phyloP scores from a whole-genome alignment of 306 rosid species.

The Quillaja saponaria region DNA sequence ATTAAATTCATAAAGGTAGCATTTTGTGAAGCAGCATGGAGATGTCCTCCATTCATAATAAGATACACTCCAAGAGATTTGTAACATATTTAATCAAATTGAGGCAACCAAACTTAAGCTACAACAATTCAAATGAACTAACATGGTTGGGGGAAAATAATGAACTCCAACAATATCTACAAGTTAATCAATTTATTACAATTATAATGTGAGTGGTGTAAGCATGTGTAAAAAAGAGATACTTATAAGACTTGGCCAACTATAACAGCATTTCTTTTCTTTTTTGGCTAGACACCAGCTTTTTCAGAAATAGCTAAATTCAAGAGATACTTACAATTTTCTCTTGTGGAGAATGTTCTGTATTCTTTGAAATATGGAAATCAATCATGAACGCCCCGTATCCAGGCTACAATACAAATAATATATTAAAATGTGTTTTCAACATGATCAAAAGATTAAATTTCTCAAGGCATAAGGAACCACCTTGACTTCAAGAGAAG shows the following conservation, averaged over 20 bases:
- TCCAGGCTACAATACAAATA: slow-evolving; percentile 66
- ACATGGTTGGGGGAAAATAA: too few relatives aligned
- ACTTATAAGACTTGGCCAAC: slow-evolving; percentile 16
- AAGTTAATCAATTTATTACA: slow-evolving; percentile 7
- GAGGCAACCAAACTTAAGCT: slow-evolving; percentile 12
- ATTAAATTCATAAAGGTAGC: slow-evolving; percentile 11
- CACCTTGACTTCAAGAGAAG: slow-evolving; percentile 71
- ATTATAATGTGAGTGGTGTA: too few relatives aligned
- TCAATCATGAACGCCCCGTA: slow-evolving; percentile 64
- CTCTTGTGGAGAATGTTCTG: slow-evolving; percentile 36
- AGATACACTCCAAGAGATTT: background rate
- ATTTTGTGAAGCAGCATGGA: slow-evolving; percentile 2
- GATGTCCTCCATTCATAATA: slow-evolving; percentile 15
- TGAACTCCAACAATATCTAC: too few relatives aligned
- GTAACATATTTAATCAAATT: slow-evolving; percentile 17
- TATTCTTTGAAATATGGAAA: slow-evolving; percentile 62
- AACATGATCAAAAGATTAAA: slow-evolving; percentile 9
- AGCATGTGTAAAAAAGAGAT: background rate
- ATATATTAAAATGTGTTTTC: slow-evolving; percentile 22
- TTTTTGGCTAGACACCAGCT: too few relatives aligned
- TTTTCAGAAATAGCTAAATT: slow-evolving; percentile 23
- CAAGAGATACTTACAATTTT: slow-evolving; percentile 69
- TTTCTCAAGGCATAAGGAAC: slow-evolving; percentile 30
- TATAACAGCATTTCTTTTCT: background rate
- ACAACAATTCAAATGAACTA: background rate